Conservation (phyloP, 2,329 filamentous ascomycete genomes). For the Hypoxylon sp. region DNA sequence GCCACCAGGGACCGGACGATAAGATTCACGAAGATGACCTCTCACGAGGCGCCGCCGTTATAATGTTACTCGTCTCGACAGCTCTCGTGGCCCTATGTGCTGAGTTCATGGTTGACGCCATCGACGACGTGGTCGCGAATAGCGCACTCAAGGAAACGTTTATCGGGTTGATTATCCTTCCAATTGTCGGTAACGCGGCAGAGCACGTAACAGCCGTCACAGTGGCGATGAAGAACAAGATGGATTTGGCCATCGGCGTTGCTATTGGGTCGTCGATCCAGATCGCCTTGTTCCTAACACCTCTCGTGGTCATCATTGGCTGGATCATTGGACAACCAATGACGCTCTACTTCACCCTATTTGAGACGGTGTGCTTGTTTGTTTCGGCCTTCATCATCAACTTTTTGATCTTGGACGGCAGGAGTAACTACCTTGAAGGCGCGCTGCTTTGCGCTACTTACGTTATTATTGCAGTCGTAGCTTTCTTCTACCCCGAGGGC, state of each 20-base stretch:
- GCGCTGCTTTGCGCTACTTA: conserved; percentile 77
- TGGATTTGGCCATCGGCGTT: conserved; percentile 81
- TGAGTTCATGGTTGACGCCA: conserved; percentile 78
- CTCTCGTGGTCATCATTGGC: conserved; percentile 78
- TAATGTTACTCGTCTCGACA: conserved; percentile 75
- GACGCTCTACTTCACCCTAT: conserved; percentile 87
- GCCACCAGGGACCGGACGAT: conserved; percentile 46
- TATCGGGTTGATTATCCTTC: conserved; percentile 79
- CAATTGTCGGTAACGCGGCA: conserved; percentile 80
- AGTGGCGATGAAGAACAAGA: conserved; percentile 81
- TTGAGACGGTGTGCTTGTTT: conserved; percentile 90
- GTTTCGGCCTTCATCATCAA: conserved; percentile 89
- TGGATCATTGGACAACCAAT: conserved; percentile 78
- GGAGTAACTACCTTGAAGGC: conserved; percentile 90
- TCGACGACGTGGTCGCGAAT: conserved; percentile 72
- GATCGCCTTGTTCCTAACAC: conserved; percentile 79
- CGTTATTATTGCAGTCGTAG: conserved; percentile 76
- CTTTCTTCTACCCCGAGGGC: conserved; percentile 75
- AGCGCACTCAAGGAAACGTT: conserved; percentile 75
- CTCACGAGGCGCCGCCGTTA: conserved; percentile 69
- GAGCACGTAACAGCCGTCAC: conserved; percentile 81
- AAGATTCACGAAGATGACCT: conserved; percentile 64
- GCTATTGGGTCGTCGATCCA: conserved; percentile 80
- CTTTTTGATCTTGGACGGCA: conserved; percentile 86
- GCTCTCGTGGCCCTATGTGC: conserved; percentile 77